A percentile compares a stretch with the other conserved stretches of the same genome.
Conservation (phyloP, 2,329 filamentous ascomycete genomes). For the Fusarium subtropicale region DNA sequence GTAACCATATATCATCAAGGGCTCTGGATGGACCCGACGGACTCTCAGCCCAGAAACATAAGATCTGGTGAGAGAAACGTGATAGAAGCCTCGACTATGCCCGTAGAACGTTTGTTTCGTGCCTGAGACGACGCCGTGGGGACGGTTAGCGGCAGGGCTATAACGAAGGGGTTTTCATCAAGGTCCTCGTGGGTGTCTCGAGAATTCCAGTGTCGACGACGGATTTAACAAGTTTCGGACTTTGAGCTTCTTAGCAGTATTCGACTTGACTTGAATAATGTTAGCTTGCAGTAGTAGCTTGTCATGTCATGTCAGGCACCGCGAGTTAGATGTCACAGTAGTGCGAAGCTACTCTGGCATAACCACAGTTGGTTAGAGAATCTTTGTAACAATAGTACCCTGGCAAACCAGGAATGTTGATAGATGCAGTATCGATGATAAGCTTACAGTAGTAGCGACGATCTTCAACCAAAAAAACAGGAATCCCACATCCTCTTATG, state of each 20-base stretch:
- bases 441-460: not conserved
- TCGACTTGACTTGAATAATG: not conserved
- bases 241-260: not conserved
- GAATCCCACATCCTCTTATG: not conserved
- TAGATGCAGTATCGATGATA: not conserved
- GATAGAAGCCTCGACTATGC: not conserved
- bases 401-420: not conserved
- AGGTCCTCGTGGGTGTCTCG: not conserved
- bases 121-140: conserved; percentile 2
- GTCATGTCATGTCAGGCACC: conserved; percentile 18
- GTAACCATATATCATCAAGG: not conserved
- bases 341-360: not conserved
- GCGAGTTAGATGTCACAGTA: not conserved
- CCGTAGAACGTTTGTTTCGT: conserved; percentile 10
- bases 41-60: conserved; percentile 9
- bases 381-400: not conserved
- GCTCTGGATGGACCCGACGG: conserved; percentile 16
- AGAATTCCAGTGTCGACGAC: conserved; percentile 21
- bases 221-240: not conserved
- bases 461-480: not conserved
- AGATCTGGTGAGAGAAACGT: not conserved
- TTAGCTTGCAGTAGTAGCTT: conserved; percentile 8
- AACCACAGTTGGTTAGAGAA: not conserved
- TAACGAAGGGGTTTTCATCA: not conserved
- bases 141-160: not conserved